Conservation (phyloP, 768 basidiomycete species). For the Russula ochroleuca region DNA sequence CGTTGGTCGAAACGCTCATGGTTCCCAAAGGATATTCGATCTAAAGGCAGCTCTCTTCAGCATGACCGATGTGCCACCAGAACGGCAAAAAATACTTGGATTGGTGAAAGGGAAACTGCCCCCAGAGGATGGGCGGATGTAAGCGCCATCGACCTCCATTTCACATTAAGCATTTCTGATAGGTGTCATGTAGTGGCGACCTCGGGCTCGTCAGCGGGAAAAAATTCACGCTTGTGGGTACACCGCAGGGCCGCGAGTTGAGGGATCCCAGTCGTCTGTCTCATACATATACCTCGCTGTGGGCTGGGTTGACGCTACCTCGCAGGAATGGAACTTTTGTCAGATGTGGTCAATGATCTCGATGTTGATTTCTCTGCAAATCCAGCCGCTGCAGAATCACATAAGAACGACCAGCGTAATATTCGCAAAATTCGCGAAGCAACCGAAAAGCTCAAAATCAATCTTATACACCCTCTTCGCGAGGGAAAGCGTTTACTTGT, state of each 20-base stretch:
- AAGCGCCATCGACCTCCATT: constrained; percentile 26
- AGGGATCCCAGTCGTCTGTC: constrained; percentile 64
- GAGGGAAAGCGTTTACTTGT: constrained; percentile 78
- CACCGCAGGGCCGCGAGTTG: constrained; percentile 79
- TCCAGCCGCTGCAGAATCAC: constrained; percentile 51
- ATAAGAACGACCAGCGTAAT: constrained; percentile 75
- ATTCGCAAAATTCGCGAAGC: constrained; percentile 75
- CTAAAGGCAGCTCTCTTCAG: constrained; percentile 62
- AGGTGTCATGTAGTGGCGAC: constrained; percentile 43
- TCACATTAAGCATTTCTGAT: constrained; percentile 7
- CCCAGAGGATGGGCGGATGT: constrained; percentile 66
- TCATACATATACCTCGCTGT: constrained; percentile 7
- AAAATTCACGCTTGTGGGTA: constrained; percentile 84
- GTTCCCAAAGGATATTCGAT: constrained; percentile 62
- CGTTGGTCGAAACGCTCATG: neutral
- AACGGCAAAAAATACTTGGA: constrained; percentile 84
- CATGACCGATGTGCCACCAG: constrained; percentile 74
- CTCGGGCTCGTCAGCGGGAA: constrained; percentile 54
- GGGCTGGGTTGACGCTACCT: neutral
- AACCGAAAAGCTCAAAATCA: constrained; percentile 55
- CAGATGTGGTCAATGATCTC: constrained; percentile 73
- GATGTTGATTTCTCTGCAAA: constrained; percentile 75
- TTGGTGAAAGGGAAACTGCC: constrained; percentile 81
- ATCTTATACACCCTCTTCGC: constrained; percentile 73
- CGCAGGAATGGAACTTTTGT: constrained; percentile 58